These are phyloP conservation scores for Cryptosporidium sp. DNA, from an alignment of 169 alveolate genomes.

Conservation along the genomic window DNA sequence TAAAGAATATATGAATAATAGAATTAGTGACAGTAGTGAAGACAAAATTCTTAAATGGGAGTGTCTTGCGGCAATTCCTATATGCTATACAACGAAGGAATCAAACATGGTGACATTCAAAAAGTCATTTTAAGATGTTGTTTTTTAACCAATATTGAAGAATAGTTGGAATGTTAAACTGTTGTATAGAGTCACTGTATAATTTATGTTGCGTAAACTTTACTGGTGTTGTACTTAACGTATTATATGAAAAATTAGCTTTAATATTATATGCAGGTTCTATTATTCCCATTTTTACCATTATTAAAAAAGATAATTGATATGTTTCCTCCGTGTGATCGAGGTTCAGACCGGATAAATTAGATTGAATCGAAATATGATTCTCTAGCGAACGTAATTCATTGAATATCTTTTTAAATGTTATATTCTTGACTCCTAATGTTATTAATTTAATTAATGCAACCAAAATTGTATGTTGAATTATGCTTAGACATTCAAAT, in stretches of 20 bases:
- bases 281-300: slow-evolving; percentile 55
- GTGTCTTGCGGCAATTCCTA: slow-evolving; percentile 57
- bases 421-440: slow-evolving; percentile 9
- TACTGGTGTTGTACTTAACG: slow-evolving; percentile 10
- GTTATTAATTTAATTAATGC: slow-evolving; percentile 31
- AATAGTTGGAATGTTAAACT: slow-evolving; percentile 54
- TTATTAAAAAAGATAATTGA: slow-evolving; percentile 29
- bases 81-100: slow-evolving; percentile 31
- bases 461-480: slow-evolving; percentile 51
- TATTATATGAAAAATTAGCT: background rate
- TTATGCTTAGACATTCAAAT: slow-evolving; percentile 33
- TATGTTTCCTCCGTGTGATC: slow-evolving; percentile 57
- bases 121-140: slow-evolving; percentile 27
- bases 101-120: slow-evolving; percentile 12
- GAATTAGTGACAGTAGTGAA: background rate
- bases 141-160: slow-evolving; percentile 55
- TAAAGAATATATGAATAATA: slow-evolving; percentile 26
- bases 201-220: slow-evolving; percentile 48
- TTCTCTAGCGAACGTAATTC: slow-evolving; percentile 20
- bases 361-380: slow-evolving; percentile 2
- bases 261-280: slow-evolving; percentile 38
- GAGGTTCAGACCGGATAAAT: slow-evolving; percentile 43
- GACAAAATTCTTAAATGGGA: slow-evolving; percentile 52
- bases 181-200: slow-evolving; percentile 1
- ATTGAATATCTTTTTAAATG: slow-evolving; percentile 42